These are phyloP conservation scores for Colletotrichum echinochloae DNA, from an alignment of 2,329 filamentous ascomycete genomes.

Conservation along the genomic window DNA sequence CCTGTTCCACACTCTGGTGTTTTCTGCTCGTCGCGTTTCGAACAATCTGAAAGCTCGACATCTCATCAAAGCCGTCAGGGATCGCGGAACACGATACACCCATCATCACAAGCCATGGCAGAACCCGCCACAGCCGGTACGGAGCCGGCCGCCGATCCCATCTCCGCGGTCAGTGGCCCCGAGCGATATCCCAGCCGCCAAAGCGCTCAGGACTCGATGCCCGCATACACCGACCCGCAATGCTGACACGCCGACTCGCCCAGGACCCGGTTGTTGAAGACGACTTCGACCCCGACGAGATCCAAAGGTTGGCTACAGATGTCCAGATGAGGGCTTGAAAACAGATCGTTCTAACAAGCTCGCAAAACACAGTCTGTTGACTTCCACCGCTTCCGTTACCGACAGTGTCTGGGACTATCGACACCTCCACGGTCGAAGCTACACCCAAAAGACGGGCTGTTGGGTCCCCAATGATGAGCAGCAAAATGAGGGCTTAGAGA, in stretches of 20 bases:
- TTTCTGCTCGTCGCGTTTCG: background rate
- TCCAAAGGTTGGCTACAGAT: background rate
- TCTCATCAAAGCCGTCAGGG: too few relatives aligned
- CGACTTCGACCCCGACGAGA: background rate
- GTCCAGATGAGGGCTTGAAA: too few relatives aligned
- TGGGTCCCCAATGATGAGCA: slow-evolving; percentile 43
- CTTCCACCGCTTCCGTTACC: slow-evolving; percentile 48
- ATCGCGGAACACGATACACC: background rate
- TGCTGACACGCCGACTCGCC: background rate
- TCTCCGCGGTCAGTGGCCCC: background rate
- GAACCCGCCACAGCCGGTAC: background rate
- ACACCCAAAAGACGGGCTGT: slow-evolving; percentile 44
- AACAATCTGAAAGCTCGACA: too few relatives aligned
- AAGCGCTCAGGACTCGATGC: background rate
- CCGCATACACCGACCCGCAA: background rate
- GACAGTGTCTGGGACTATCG: slow-evolving; percentile 50
- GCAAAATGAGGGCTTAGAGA: slow-evolving; percentile 41
- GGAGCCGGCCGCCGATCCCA: background rate
- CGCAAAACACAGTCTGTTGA: background rate
- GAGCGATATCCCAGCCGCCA: too few relatives aligned
- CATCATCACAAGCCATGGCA: background rate
- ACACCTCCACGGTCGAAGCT: slow-evolving; percentile 48
- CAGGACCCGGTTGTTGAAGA: background rate
- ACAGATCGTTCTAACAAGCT: background rate
- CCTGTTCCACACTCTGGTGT: background rate